Percentiles rank a stretch among this genome's conserved stretches.
phyloP scores from a whole-genome alignment of 2,329 filamentous ascomycete species.

The Cladosporium sp. region DNA sequence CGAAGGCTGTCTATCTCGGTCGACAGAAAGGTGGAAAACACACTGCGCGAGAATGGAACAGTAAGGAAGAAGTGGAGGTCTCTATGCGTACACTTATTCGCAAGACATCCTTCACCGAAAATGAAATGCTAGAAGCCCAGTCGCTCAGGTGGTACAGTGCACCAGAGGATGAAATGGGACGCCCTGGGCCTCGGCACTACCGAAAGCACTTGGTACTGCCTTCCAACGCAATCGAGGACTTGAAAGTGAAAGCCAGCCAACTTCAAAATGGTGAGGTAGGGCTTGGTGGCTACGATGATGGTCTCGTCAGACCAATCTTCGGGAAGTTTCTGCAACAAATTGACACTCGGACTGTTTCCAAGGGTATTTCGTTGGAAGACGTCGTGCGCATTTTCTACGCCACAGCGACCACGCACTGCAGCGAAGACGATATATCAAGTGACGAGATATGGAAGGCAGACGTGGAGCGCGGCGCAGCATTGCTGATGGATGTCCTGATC shows the following conservation, averaged over 20 bases:
- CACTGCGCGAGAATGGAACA: not conserved
- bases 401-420: not conserved
- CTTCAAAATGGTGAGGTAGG: not conserved
- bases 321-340: not conserved
- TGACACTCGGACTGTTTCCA: not conserved
- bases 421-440: not conserved
- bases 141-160: not conserved
- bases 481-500: not conserved
- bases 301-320: not conserved
- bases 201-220: not conserved
- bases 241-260: not conserved
- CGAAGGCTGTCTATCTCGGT: not conserved
- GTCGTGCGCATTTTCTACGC: not conserved
- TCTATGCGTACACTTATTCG: not conserved
- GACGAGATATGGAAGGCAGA: not conserved
- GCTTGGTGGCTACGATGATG: not conserved
- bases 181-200: not conserved
- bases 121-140: not conserved
- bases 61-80: not conserved
- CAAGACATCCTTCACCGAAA: not conserved
- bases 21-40: not conserved
- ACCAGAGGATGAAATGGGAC: too few species aligned
- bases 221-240: not conserved
- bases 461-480: not conserved
- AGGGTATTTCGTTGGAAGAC: not conserved